Base-by-base conservation (phyloP, 202 grass and related monocot species). In the Thinopyrum obtusiflorum region DNA sequence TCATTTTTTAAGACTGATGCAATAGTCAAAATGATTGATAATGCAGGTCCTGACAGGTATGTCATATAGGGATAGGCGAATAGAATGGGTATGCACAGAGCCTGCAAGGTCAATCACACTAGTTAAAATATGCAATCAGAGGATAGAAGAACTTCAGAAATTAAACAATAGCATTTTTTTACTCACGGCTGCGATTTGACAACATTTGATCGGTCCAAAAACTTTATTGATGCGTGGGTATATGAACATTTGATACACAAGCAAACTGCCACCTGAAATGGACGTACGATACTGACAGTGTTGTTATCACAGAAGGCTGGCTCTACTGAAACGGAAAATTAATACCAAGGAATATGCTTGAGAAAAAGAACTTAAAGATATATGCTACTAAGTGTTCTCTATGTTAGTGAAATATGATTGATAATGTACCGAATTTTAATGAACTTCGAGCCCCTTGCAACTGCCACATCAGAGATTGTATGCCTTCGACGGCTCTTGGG, bases 31-130 rank as follows among this genome's bases (percentile, higher is more conserved):
- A 90, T 9, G 29, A 95, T 33, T 25, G 75, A 78, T 71, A 93
- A 80, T 83, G 24, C 70, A 77, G 80, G 26, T 90, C 62, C 86
- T 42, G 95, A 93, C n/a, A 98, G 79, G 20, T 92, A 84, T 53
- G 91, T 89, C 91, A 98, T 90, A 62, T 87, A 98, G 11, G 95
- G 95, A 69, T 90, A 98, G 7, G 87, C 83, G 51, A 85, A 94
- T 11, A 95, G 90, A 76, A 94, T 89, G 10, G 92, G 91, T 55
- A 98, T 84, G 62, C 61, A 74, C 57, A 95, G 11, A 80, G 85
- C 51, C 95, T 98, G 92, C 80, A 92, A 72, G 27, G 35, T 31
- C 6, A 51, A 67, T 20, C 36, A 62, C 32, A 33, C 9, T 18
- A 21, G 18, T 72, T 65, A 7, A 65, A 42, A 86, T 18, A 59